Evolutionary conservation across 2,329 filamentous ascomycete species (phyloP).

Genomic region (Phyllosticta capitalensis): DNA sequence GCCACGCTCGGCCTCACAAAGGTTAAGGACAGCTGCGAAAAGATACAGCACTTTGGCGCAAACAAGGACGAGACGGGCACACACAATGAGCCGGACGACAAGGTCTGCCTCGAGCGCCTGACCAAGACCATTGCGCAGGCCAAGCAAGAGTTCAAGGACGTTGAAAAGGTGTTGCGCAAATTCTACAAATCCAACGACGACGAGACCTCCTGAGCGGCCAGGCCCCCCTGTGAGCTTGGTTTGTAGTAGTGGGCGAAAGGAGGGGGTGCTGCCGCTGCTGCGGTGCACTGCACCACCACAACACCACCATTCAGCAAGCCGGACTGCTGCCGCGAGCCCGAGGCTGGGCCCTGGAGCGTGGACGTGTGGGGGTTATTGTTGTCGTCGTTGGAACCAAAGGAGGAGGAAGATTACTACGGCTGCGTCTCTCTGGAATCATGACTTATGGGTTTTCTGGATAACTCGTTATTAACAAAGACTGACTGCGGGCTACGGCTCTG

Average conservation of each 20-base stretch:
- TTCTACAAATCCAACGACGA: constrained; percentile 63
- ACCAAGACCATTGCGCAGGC: constrained; percentile 59
- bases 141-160: constrained; percentile 67
- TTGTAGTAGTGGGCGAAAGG: too few species aligned
- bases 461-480: constrained; percentile 3
- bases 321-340: not conserved
- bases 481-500: constrained; percentile 3
- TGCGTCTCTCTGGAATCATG: constrained; percentile 7
- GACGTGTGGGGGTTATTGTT: not conserved
- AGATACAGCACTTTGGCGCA: constrained; percentile 89
- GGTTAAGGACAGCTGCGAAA: constrained; percentile 87
- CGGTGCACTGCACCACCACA: not conserved
- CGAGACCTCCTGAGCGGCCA: constrained; percentile 11
- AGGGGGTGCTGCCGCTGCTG: constrained; percentile 1
- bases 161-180: constrained; percentile 57
- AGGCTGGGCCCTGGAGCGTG: not conserved
- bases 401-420: not conserved
- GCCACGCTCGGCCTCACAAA: constrained; percentile 86
- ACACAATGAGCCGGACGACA: constrained; percentile 54
- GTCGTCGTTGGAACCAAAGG: not conserved
- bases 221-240: not conserved
- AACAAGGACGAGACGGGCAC: constrained; percentile 69
- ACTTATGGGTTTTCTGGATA: constrained; percentile 9
- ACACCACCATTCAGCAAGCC: not conserved
- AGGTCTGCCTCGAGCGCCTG: constrained; percentile 61